Evolutionary conservation across 179 eudicot species (phyloP).

Genomic region (Actinidia arguta): DNA sequence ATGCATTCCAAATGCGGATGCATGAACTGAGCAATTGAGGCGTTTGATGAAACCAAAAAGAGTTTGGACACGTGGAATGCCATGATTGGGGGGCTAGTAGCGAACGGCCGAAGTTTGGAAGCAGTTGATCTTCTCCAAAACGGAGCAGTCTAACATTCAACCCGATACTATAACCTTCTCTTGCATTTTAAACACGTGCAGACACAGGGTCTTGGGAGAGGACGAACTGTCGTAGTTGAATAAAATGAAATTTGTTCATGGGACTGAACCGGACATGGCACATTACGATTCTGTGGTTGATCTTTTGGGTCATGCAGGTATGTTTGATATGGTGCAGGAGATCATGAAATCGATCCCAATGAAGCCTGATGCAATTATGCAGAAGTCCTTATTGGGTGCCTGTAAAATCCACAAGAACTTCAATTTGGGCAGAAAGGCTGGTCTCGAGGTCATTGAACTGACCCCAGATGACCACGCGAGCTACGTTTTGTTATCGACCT

Average conservation of each 20-base stretch:
- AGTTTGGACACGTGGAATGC: conserved; percentile 31
- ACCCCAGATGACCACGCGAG: conserved; percentile 22
- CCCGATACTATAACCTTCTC: conserved; percentile 33
- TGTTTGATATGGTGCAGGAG: conserved; percentile 25
- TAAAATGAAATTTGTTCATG: conserved; percentile 23
- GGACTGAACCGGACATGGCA: conserved; percentile 27
- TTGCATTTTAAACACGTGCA: conserved; percentile 33
- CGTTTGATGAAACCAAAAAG: conserved; percentile 24
- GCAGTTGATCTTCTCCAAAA: conserved; percentile 26
- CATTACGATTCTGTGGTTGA: conserved; percentile 43
- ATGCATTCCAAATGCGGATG: conserved; percentile 38
- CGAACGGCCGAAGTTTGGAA: conserved; percentile 19
- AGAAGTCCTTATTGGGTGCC: conserved; percentile 32
- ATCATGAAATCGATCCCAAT: conserved; percentile 29
- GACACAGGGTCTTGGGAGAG: conserved; percentile 34
- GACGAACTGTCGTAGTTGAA: conserved; percentile 22
- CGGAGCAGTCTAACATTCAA: conserved; percentile 4
- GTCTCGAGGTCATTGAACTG: conserved; percentile 20
- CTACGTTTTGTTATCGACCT: conserved; percentile 32
- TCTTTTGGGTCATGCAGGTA: conserved; percentile 38
- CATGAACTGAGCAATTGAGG: conserved; percentile 23
- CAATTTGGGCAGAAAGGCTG: conserved; percentile 19
- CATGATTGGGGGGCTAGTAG: conserved; percentile 26
- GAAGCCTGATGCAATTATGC: conserved; percentile 30
- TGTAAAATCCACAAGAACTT: conserved; percentile 30